These are phyloP conservation scores for Sarocladium kiliense DNA, from an alignment of 2,329 filamentous ascomycete genomes.

Conservation along the genomic window DNA sequence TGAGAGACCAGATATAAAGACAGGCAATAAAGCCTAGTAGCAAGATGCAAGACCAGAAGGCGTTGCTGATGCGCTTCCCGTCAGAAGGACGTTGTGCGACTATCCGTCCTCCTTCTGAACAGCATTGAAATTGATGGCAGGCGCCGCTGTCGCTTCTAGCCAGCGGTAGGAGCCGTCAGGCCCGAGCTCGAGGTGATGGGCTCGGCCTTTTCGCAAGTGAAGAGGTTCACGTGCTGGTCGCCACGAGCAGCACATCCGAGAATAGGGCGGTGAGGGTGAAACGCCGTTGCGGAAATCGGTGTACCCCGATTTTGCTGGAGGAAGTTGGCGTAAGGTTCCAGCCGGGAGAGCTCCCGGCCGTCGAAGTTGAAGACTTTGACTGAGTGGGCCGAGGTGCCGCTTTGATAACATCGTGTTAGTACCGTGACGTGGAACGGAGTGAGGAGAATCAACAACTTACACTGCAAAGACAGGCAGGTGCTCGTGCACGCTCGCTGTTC, in stretches of 20 bases:
- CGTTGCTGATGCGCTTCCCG: not conserved
- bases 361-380: constrained; percentile 93
- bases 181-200: not conserved
- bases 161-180: not conserved
- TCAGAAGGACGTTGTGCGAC: not conserved
- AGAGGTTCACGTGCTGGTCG: constrained; percentile 87
- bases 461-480: constrained; percentile 93
- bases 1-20: not conserved
- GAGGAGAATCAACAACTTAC: constrained; percentile 52
- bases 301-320: constrained; percentile 73
- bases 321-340: constrained; percentile 89
- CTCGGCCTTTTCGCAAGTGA: constrained; percentile 58
- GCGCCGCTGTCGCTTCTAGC: not conserved
- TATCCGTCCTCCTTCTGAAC: not conserved
- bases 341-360: constrained; percentile 70
- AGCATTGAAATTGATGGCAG: not conserved
- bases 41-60: too few relatives aligned
- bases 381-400: constrained; percentile 79
- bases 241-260: constrained; percentile 81
- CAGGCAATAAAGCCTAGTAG: too few relatives aligned
- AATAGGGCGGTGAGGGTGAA: constrained; percentile 92
- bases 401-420: constrained; percentile 29
- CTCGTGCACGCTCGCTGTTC: constrained; percentile 88
- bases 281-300: constrained; percentile 83
- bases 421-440: not conserved